A percentile compares a stretch with the other conserved stretches of the same genome.
Conservation (phyloP, 176 grass and related monocot species). For the Aechmea fasciata region DNA sequence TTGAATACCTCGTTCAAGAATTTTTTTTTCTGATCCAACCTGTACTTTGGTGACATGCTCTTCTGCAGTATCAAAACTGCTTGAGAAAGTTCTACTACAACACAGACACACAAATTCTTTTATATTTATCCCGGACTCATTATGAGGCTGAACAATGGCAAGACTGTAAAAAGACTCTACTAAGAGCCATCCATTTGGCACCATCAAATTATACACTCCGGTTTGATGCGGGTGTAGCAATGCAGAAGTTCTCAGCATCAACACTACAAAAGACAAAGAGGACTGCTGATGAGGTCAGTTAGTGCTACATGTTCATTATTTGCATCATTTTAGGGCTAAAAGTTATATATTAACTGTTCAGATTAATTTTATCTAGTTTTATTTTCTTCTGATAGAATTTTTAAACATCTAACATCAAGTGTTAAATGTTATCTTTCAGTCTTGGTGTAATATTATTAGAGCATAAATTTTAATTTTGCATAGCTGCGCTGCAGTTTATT, state of each 20-base stretch:
- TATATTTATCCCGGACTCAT: slow-evolving; percentile 83
- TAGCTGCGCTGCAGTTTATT: no score
- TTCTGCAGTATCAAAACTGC: slow-evolving; percentile 85
- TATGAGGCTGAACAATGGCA: slow-evolving; percentile 99
- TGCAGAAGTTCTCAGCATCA: slow-evolving; percentile 95
- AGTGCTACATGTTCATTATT: background rate
- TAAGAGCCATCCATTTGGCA: slow-evolving; percentile 93
- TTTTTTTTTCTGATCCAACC: no score
- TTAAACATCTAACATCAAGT: no score
- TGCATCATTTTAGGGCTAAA: background rate
- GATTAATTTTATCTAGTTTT: background rate
- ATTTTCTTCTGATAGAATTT: background rate
- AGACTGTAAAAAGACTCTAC: slow-evolving; percentile 84
- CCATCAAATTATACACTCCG: slow-evolving; percentile 89
- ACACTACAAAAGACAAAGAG: slow-evolving; percentile 86
- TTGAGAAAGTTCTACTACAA: slow-evolving; percentile 83
- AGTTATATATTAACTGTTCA: background rate
- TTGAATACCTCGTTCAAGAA: no score
- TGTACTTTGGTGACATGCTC: background rate
- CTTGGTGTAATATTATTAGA: no score
- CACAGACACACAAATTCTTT: slow-evolving; percentile 75
- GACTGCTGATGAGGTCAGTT: slow-evolving; percentile 72
- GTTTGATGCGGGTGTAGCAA: slow-evolving; percentile 85
- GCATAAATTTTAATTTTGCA: no score
- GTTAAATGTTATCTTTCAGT: no score